Conservation (phyloP, 116 monocot genomes). For the Trichopus zeylanicus region DNA sequence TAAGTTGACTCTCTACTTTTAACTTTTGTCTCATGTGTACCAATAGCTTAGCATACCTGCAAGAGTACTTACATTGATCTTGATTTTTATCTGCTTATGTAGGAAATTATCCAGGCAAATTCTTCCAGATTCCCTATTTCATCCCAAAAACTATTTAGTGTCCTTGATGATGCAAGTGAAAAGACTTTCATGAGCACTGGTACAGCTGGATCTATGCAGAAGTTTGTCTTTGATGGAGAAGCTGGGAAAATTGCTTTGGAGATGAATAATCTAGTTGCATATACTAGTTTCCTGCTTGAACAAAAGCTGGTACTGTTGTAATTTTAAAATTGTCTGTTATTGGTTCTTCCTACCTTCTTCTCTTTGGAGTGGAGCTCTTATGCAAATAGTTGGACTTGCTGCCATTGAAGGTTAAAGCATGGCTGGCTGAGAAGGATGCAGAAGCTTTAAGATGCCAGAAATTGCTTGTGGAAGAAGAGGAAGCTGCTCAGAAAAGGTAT, state of each 20-base stretch:
- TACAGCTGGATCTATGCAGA: slow-evolving; percentile 52
- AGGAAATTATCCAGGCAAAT: slow-evolving; percentile 64
- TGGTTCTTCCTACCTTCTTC: background rate
- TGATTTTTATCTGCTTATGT: slow-evolving; percentile 1
- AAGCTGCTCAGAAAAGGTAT: slow-evolving; percentile 93
- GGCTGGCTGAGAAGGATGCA: slow-evolving; percentile 83
- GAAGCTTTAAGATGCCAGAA: slow-evolving; percentile 85
- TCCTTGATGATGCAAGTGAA: slow-evolving; percentile 92
- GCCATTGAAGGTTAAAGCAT: slow-evolving; percentile 64
- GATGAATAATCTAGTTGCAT: slow-evolving; percentile 73
- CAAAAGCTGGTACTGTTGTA: slow-evolving; percentile 55
- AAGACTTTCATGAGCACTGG: slow-evolving; percentile 79
- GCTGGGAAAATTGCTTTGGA: slow-evolving; percentile 56
- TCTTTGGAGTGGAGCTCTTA: background rate
- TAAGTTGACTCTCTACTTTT: slow-evolving; percentile 19
- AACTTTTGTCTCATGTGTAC: too few species aligned
- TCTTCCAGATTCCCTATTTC: slow-evolving; percentile 42
- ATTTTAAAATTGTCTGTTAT: too few species aligned
- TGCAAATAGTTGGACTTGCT: background rate
- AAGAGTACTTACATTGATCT: background rate
- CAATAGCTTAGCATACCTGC: background rate
- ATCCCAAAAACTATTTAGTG: slow-evolving; percentile 57
- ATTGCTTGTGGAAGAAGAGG: slow-evolving; percentile 95
- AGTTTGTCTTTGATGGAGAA: slow-evolving; percentile 86
- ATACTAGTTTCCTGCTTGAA: slow-evolving; percentile 69